Conservation (phyloP, 768 basidiomycete species). For the Solioccasus polychromus region DNA sequence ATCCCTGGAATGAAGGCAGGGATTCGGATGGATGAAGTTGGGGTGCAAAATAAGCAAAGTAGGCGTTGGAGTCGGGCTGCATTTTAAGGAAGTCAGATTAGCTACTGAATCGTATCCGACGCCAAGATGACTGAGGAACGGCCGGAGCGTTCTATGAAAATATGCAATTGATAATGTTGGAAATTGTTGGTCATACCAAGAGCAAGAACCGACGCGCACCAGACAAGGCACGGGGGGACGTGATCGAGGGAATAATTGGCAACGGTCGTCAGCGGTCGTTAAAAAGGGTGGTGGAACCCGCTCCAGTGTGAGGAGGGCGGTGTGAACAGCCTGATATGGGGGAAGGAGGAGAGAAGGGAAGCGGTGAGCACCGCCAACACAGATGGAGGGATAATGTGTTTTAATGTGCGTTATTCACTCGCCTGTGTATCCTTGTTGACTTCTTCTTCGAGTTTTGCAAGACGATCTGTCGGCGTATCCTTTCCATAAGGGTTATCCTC, state of each 20-base stretch:
- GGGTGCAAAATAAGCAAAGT: conserved; percentile 23
- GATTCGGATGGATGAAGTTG: conserved; percentile 10
- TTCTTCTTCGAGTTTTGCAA: conserved; percentile 14
- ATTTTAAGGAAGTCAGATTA: conserved; percentile 30
- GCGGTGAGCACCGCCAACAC: conserved; percentile 20
- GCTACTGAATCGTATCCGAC: conserved; percentile 19
- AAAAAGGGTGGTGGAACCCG: no score
- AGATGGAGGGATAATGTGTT: conserved; percentile 6
- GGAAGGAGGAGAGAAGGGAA: conserved; percentile 7
- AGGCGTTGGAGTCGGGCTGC: conserved; percentile 20
- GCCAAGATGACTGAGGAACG: conserved; percentile 23
- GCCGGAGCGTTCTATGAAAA: conserved; percentile 32
- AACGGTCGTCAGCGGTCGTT: conserved; percentile 31
- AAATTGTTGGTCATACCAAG: conserved; percentile 35
- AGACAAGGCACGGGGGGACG: conserved; percentile 27
- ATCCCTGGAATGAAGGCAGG: conserved; percentile 5
- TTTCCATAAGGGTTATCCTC: conserved; percentile 31
- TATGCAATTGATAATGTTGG: conserved; percentile 35
- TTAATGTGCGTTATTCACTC: conserved; percentile 22
- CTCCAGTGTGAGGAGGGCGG: no score
- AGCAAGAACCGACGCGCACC: conserved; percentile 30
- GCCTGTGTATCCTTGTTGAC: conserved; percentile 32
- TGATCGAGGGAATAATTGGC: conserved; percentile 19
- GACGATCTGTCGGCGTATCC: conserved; percentile 27
- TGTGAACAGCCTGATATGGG: conserved; percentile 8